These are phyloP conservation scores for Pichia thaimueangensis DNA, from an alignment of 805 yeast species.

Conservation along the genomic window DNA sequence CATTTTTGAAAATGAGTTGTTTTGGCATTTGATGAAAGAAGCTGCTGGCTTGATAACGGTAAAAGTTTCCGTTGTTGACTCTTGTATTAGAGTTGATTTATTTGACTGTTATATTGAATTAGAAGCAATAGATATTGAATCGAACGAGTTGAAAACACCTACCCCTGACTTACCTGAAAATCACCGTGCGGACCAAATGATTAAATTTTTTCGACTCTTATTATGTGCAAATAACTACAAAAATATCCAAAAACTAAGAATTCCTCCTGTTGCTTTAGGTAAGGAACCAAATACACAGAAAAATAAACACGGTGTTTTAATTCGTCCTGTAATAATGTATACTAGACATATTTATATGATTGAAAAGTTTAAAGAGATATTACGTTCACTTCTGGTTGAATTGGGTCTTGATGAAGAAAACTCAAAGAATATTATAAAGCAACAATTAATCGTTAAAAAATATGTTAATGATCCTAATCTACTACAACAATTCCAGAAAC, in stretches of 20 bases:
- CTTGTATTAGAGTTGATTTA: slow-evolving; percentile 59
- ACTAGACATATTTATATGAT: slow-evolving; percentile 46
- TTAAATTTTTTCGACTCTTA: slow-evolving; percentile 49
- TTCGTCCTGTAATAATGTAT: slow-evolving; percentile 54
- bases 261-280: slow-evolving; percentile 41
- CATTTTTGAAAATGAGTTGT: slow-evolving; percentile 85
- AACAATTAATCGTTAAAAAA: slow-evolving; percentile 14
- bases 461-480: slow-evolving; percentile 19
- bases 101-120: slow-evolving; percentile 65
- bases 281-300: slow-evolving; percentile 18
- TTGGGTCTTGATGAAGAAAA: slow-evolving; percentile 18
- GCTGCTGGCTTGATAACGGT: slow-evolving; percentile 62
- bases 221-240: slow-evolving; percentile 52
- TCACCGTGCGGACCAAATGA: slow-evolving; percentile 46
- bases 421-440: slow-evolving; percentile 12
- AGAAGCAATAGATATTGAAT: slow-evolving; percentile 29
- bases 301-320: slow-evolving; percentile 30
- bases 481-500: slow-evolving; percentile 1
- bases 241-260: slow-evolving; percentile 36
- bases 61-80: slow-evolving; percentile 59
- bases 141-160: background rate
- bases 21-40: slow-evolving; percentile 70
- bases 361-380: slow-evolving; percentile 27
- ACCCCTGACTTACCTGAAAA: slow-evolving; percentile 22
- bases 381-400: slow-evolving; percentile 15